Base-by-base conservation (phyloP, 2,329 filamentous ascomycete genomes). In the Dendrostoma leiphaemia region DNA sequence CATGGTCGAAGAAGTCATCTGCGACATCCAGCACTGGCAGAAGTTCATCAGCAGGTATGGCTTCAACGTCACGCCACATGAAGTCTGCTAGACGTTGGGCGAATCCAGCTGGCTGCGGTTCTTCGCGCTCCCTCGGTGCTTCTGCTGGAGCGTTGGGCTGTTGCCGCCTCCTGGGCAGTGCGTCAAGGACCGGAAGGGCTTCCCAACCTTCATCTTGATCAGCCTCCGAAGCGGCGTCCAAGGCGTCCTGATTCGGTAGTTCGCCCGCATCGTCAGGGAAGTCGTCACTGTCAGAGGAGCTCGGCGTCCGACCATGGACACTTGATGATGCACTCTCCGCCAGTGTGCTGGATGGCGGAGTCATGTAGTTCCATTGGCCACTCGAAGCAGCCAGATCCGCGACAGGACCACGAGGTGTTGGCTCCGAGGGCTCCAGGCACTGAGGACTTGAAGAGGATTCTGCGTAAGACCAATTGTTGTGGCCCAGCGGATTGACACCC, bases 391-490 rank as follows among this genome's bases (percentile, higher is more conserved):
- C 9, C 19, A 40, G 31, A 12, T 47, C 48, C 15, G 56, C 19
- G 35, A 4, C 12, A 19, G 34, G 24, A 40, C 21, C 43, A 31
- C 21, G 41, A 31, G 23, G 31, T 34, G 29, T 34, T 38, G 34
- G 32, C 13, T 17, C 41, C 28, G 31, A 48, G 32, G 8, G 54
- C 40, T 19, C 57, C 51, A 38, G 7, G 10, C 38, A 40, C 13
- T 31, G 31, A 31, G 28, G 35, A 40, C 53, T 40, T 24, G 19
- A 38, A 3, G 43, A 48, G 28, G 17, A 38, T 23, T 69, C 69
- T 4, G 73, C 70, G 60, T 85, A 86, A 0, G 76, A 77, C 84
- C 83, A 87, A 60, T 71, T 85, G 58, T 84, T 84, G 63, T 82
- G 82, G 1, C 76, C 82, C 15, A 86, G 64, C 0, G 79, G 78